Base-by-base conservation (phyloP, 1,284 basidiomycete species). In the Earliella scabrosa region DNA sequence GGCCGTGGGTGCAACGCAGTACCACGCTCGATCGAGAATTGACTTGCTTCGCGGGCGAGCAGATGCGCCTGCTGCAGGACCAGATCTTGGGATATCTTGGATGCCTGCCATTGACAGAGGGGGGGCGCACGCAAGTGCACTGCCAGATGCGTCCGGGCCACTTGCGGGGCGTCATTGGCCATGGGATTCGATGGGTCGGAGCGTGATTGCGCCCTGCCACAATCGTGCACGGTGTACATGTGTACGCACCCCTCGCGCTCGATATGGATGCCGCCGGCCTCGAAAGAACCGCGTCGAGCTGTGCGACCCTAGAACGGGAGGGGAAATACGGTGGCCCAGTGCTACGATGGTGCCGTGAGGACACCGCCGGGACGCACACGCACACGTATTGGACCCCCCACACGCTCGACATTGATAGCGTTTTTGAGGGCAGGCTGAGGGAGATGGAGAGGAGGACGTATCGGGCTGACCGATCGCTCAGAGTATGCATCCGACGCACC, bases 31-130 rank as follows among this genome's bases (percentile, higher is more conserved):
- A 47, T 36, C 45, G 24, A 47, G 18, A 16, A 47, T 34, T 26
- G n/a, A 36, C 21, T 47, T 47, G 32, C 34, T 38, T 47, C 34
- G 45, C 32, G 45, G 45, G 45, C 34, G 45, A 36, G 45, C 34
- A 47, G 45, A 47, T 47, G 45, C 45, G 45, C 32, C 32, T 44
- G 27, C 23, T 23, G n/a, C n/a, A n/a, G 34, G 10, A 47, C 45
- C 34, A 47, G 45, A 47, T 47, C 45, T 47, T 38, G 45, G 23
- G 20, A 7, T 31, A 6, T n/a, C n/a, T n/a, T n/a, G n/a, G n/a
- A n/a, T n/a, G n/a, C n/a, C n/a, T n/a, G n/a, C n/a, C n/a, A n/a
- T n/a, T n/a, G n/a, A n/a, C n/a, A n/a, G n/a, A n/a, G n/a, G n/a
- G n/a, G n/a, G n/a, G n/a, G n/a, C n/a, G n/a, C n/a, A n/a, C n/a